phyloP scores from a whole-genome alignment of 441 rosid species.

The Populus hybrid region DNA sequence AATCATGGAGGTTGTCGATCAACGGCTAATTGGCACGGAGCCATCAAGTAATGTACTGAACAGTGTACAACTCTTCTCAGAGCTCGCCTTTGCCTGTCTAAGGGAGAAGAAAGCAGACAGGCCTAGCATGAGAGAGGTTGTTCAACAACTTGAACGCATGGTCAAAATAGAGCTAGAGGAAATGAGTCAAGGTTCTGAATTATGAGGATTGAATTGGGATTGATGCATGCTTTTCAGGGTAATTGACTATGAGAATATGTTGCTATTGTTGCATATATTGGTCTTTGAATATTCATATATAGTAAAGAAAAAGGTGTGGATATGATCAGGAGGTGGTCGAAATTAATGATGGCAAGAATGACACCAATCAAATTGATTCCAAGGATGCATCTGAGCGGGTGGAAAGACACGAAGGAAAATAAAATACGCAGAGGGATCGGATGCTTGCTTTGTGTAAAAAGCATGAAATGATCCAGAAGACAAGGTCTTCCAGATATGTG shows the following conservation, averaged over 20 bases:
- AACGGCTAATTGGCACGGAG: slow-evolving; percentile 27
- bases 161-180: slow-evolving; percentile 27
- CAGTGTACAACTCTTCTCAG: slow-evolving; percentile 39
- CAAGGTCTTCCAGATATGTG: slow-evolving; percentile 4
- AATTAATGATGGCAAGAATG: too few relatives aligned
- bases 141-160: slow-evolving; percentile 49
- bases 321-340: slow-evolving; percentile 14
- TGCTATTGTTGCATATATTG: background rate
- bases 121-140: slow-evolving; percentile 61
- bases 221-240: background rate
- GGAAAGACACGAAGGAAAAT: slow-evolving; percentile 15
- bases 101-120: slow-evolving; percentile 58
- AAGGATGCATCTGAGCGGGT: slow-evolving; percentile 19
- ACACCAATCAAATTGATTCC: slow-evolving; percentile 29
- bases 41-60: slow-evolving; percentile 20
- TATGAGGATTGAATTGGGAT: slow-evolving; percentile 1
- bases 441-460: slow-evolving; percentile 34
- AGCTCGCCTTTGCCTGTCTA: slow-evolving; percentile 56
- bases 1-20: slow-evolving; percentile 50
- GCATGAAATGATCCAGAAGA: slow-evolving; percentile 20
- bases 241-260: background rate
- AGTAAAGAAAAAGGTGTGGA: slow-evolving; percentile 9
- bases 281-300: slow-evolving; percentile 33
- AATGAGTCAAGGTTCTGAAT: background rate
- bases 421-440: slow-evolving; percentile 27